A percentile compares a stretch with the other conserved stretches of the same genome.
Conservation (phyloP, 2,329 filamentous ascomycete genomes). For the Stagonosporopsis chrysanthemi region DNA sequence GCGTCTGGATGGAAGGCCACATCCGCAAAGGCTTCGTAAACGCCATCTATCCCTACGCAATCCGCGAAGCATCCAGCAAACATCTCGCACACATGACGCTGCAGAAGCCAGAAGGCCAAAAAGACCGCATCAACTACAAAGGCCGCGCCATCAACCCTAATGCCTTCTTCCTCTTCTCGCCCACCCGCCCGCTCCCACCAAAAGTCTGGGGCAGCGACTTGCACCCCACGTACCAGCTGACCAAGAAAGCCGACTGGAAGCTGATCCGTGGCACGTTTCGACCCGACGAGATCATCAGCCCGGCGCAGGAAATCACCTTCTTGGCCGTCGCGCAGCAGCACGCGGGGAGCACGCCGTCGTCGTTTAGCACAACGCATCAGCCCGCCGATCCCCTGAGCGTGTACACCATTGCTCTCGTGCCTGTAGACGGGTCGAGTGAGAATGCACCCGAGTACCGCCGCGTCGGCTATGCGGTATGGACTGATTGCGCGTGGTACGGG, state of each 20-base stretch:
- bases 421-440: background rate
- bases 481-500: conserved; percentile 6
- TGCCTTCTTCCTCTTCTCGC: background rate
- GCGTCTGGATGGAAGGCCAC: background rate
- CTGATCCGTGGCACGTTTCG: background rate
- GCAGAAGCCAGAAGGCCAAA: background rate
- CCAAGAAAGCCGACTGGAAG: background rate
- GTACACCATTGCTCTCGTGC: background rate
- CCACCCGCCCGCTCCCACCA: background rate
- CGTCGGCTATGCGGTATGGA: conserved; percentile 5
- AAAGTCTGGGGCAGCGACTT: background rate
- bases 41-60: background rate
- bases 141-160: background rate
- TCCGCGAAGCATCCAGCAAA: background rate
- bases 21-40: background rate
- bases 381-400: background rate
- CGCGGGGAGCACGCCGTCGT: background rate
- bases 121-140: background rate
- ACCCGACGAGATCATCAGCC: background rate
- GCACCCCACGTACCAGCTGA: background rate
- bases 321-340: background rate
- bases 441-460: background rate
- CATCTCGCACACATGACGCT: background rate
- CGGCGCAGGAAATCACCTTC: background rate
- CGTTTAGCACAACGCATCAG: background rate